These are phyloP conservation scores for Paramarasmius palmivorus DNA, from an alignment of 1,284 basidiomycete genomes.

Conservation along the genomic window DNA sequence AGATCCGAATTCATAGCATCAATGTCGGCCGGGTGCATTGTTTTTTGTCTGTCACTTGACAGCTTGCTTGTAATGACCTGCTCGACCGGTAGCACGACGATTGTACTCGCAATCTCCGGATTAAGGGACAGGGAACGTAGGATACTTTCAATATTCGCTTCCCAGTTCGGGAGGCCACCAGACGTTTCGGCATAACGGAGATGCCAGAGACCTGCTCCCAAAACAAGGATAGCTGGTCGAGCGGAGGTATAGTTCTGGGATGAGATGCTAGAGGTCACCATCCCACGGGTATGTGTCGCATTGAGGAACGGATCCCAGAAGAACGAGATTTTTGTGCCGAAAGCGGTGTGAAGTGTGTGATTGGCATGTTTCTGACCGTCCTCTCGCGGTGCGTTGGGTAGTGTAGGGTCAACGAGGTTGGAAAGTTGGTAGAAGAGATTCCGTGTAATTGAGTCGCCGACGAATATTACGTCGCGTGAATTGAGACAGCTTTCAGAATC, in stretches of 20 bases:
- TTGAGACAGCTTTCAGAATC: constrained; percentile 57
- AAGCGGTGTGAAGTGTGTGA: constrained; percentile 45
- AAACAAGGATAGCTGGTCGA: constrained; percentile 65
- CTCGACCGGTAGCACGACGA: constrained; percentile 80
- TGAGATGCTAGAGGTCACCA: constrained; percentile 21
- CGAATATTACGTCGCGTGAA: constrained; percentile 64
- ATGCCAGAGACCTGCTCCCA: constrained; percentile 89
- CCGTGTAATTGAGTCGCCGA: constrained; percentile 85
- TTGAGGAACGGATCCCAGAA: constrained; percentile 86
- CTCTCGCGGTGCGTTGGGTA: constrained; percentile 55
- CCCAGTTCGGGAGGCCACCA: constrained; percentile 79
- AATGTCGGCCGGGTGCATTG: constrained; percentile 75
- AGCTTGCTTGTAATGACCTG: constrained; percentile 62
- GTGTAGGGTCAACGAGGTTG: constrained; percentile 53
- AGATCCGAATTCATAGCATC: constrained; percentile 89
- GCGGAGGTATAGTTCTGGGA: background rate
- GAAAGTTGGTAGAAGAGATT: constrained; percentile 78
- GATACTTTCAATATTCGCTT: constrained; percentile 64
- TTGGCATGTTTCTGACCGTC: constrained; percentile 72
- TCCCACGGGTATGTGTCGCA: constrained; percentile 49
- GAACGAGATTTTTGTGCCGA: constrained; percentile 62
- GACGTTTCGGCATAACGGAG: constrained; percentile 69
- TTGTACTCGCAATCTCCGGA: constrained; percentile 54
- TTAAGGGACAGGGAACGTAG: constrained; percentile 50
- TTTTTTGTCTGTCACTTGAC: constrained; percentile 58